phyloP scores from a whole-genome alignment of 2,329 filamentous ascomycete species.

The Exutisphaerella laricina region DNA sequence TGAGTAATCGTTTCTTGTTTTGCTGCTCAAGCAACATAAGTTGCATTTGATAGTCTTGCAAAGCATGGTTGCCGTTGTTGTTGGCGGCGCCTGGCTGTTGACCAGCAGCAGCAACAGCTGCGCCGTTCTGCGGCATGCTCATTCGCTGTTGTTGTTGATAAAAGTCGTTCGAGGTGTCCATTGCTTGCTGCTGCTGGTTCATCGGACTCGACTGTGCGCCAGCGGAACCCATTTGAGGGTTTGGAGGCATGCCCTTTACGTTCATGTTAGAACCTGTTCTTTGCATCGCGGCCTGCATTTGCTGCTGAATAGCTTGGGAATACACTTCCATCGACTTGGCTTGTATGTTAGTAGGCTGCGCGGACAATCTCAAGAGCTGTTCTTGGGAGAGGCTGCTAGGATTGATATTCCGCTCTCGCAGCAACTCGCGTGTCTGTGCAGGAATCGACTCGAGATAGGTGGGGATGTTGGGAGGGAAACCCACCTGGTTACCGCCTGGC shows the following conservation, averaged over 20 bases:
- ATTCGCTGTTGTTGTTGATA: constrained; percentile 21
- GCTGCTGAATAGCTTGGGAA: constrained; percentile 74
- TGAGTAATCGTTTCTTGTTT: constrained; percentile 79
- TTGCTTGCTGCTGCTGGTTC: constrained; percentile 36
- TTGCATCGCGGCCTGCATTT: constrained; percentile 74
- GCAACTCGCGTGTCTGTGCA: constrained; percentile 29
- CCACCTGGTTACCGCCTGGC: constrained; percentile 31
- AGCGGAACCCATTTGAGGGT: constrained; percentile 50
- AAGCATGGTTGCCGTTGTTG: constrained; percentile 65
- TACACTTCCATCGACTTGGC: constrained; percentile 84
- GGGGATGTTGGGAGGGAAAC: constrained; percentile 24
- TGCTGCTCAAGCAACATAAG: constrained; percentile 81
- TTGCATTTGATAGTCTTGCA: constrained; percentile 87
- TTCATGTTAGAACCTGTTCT: constrained; percentile 57
- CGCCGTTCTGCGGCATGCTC: constrained; percentile 30
- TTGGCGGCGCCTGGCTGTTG: constrained; percentile 30
- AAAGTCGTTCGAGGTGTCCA: constrained; percentile 61
- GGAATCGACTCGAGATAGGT: constrained; percentile 20
- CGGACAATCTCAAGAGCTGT: constrained; percentile 63
- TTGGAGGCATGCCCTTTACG: constrained; percentile 57
- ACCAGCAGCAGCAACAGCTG: constrained; percentile 25
- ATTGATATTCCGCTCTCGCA: constrained; percentile 67
- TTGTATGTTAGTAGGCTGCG: constrained; percentile 55
- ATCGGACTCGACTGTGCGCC: constrained; percentile 32
- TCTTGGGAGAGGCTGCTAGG: constrained; percentile 65